These are phyloP conservation scores for Suillus americanus DNA, from an alignment of 768 basidiomycete species.

Conservation along the genomic window DNA sequence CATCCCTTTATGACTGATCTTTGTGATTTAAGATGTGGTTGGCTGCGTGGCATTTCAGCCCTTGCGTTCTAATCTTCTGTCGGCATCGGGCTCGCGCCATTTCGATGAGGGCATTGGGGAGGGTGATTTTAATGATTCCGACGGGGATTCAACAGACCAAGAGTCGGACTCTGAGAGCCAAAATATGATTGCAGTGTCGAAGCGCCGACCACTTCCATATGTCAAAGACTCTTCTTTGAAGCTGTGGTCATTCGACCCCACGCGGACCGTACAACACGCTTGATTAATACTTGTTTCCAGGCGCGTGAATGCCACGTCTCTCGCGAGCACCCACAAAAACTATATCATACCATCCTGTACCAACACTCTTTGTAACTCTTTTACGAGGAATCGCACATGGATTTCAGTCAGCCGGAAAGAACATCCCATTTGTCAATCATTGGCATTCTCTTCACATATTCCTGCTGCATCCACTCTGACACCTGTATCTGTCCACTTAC, in stretches of 20 bases:
- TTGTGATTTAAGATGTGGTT: constrained; percentile 55
- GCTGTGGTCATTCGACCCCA: constrained; percentile 20
- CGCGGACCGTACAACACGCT: not conserved
- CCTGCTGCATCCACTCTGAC: no score
- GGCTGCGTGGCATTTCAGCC: constrained; percentile 79
- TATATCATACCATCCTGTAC: no score
- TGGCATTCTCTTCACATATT: no score
- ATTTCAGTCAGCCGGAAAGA: no score
- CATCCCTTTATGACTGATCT: not conserved
- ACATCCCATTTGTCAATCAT: no score
- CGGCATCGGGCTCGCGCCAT: constrained; percentile 78
- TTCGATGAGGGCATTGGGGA: constrained; percentile 35
- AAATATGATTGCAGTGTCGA: constrained; percentile 12
- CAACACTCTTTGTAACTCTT: no score
- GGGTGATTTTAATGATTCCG: not conserved
- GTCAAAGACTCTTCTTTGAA: constrained; percentile 29
- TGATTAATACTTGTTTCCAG: not conserved
- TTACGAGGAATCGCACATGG: no score
- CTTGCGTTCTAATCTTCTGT: constrained; percentile 51
- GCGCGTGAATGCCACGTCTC: no score
- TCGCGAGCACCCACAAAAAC: no score
- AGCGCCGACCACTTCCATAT: constrained; percentile 15
- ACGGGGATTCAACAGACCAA: constrained; percentile 8
- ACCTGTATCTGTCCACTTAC: no score
- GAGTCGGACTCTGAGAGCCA: constrained; percentile 16